These are phyloP conservation scores for Colletotrichum aenigma DNA, from an alignment of 2,329 filamentous ascomycete species.

Conservation along the genomic window DNA sequence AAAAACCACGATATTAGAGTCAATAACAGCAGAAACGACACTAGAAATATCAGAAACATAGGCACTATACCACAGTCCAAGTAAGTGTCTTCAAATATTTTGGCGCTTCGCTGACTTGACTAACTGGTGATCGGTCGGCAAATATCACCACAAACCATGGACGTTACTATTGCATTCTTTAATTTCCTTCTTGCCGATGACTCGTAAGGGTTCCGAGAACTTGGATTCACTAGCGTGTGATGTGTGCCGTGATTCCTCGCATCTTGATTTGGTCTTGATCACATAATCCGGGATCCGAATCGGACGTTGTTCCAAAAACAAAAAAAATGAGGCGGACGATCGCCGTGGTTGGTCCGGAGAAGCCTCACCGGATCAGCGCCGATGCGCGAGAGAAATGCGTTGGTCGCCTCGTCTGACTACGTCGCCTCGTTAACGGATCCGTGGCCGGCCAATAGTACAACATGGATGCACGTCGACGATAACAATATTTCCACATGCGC, in stretches of 20 bases:
- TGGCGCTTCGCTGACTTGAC: background rate
- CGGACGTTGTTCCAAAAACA: background rate
- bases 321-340: background rate
- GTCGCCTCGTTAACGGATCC: background rate
- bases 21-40: background rate
- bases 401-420: background rate
- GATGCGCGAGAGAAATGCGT: background rate
- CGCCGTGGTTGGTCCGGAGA: background rate
- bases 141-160: background rate
- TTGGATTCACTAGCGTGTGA: background rate
- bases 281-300: background rate
- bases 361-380: background rate
- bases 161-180: background rate
- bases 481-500: background rate
- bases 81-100: background rate
- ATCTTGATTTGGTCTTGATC: background rate
- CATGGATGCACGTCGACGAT: background rate
- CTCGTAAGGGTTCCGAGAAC: background rate
- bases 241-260: background rate
- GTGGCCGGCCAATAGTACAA: background rate
- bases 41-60: background rate
- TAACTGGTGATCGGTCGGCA: too few species aligned
- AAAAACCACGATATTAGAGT: background rate
- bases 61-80: background rate
- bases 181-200: background rate